phyloP scores from a whole-genome alignment of 148 eudicot species.

The Vaccinium vitisidaea region DNA sequence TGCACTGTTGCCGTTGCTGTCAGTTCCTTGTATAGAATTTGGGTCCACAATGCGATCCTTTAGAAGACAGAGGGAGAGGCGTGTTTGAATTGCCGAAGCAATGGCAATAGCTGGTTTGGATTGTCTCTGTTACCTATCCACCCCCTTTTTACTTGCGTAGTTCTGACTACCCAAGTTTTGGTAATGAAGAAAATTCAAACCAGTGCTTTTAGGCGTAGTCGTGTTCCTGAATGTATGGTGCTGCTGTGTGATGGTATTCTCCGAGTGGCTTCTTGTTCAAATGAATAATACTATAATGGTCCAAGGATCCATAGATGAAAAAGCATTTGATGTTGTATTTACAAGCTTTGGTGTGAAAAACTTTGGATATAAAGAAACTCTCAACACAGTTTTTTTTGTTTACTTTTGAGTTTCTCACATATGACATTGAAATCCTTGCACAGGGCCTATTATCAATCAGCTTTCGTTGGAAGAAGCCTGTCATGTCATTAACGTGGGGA shows the following conservation, averaged over 20 bases:
- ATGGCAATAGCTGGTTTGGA: slow-evolving; percentile 8
- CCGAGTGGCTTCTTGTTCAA: neutral
- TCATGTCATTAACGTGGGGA: no score
- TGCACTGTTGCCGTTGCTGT: neutral
- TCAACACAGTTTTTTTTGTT: neutral
- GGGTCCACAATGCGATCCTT: neutral
- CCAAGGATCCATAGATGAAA: neutral
- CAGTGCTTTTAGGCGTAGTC: neutral
- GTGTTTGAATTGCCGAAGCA: neutral
- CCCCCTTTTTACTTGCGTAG: neutral
- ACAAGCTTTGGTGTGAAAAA: slow-evolving; percentile 2
- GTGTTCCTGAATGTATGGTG: neutral
- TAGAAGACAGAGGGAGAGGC: neutral
- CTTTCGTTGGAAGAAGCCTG: no score
- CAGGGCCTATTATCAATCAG: no score
- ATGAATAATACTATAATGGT: neutral
- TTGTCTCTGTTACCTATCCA: neutral
- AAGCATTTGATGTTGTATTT: neutral
- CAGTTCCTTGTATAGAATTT: neutral
- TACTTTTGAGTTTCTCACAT: neutral
- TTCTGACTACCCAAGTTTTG: slow-evolving; percentile 15
- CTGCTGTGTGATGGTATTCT: neutral
- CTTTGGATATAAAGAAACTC: neutral
- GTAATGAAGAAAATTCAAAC: no score
- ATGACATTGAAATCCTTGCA: no score